These are phyloP conservation scores for Rachicladosporium sp. DNA, from an alignment of 2,329 filamentous ascomycete species.

Conservation along the genomic window DNA sequence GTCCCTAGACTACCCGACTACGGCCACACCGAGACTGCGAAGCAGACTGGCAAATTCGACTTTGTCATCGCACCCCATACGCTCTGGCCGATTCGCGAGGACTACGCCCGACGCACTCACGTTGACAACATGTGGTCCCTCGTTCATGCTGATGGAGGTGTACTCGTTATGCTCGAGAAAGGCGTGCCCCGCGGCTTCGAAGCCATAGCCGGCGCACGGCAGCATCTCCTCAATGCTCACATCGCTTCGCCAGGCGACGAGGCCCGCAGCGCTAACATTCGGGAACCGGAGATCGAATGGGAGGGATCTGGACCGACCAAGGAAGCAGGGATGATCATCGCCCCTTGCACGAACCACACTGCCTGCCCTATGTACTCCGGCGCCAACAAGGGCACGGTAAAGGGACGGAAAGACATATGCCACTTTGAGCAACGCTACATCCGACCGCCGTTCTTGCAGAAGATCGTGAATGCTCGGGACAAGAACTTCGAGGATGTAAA, in stretches of 20 bases:
- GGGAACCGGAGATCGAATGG: conserved; percentile 7
- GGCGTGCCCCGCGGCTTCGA: conserved; percentile 87
- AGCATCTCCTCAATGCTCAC: conserved; percentile 63
- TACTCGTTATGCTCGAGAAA: conserved; percentile 82
- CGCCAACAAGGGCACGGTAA: conserved; percentile 51
- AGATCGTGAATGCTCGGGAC: conserved; percentile 53
- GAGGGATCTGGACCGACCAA: conserved; percentile 24
- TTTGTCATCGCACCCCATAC: conserved; percentile 81
- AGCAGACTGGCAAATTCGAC: conserved; percentile 53
- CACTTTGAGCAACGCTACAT: conserved; percentile 83
- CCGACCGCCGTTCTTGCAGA: conserved; percentile 69
- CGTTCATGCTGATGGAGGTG: conserved; percentile 69
- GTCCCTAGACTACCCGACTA: conserved; percentile 86
- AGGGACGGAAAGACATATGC: conserved; percentile 78
- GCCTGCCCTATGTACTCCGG: conserved; percentile 72
- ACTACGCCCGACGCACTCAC: conserved; percentile 63
- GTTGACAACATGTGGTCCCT: conserved; percentile 84
- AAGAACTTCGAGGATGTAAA: conserved; percentile 82
- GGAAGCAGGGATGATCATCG: conserved; percentile 50
- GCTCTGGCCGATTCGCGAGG: conserved; percentile 63
- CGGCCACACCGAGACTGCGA: conserved; percentile 38
- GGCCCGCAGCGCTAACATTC: conserved; percentile 1
- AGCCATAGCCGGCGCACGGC: conserved; percentile 71
- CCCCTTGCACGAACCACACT: conserved; percentile 72
- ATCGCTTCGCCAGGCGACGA: conserved; percentile 50